Evolutionary conservation across 2,329 filamentous ascomycete species (phyloP).

Genomic region (Cercospora beticola): DNA sequence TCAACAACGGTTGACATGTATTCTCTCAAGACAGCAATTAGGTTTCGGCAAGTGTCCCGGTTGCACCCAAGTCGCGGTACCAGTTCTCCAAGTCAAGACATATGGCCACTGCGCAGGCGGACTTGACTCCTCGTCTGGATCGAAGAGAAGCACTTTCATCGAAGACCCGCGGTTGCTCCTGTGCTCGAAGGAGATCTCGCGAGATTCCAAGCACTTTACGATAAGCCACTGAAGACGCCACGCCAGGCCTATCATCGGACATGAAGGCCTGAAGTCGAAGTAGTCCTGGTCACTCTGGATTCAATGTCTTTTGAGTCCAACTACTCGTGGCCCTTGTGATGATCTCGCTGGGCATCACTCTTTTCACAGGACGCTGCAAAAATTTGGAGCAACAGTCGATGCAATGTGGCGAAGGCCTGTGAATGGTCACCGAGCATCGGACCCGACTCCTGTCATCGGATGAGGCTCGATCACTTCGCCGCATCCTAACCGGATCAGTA

Average conservation of each 20-base stretch:
- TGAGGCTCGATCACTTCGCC: slow-evolving; percentile 1
- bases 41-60: not conserved
- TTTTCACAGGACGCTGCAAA: too few relatives aligned
- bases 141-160: not conserved
- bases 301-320: too few relatives aligned
- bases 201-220: not conserved
- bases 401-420: too few relatives aligned
- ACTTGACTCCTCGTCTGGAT: not conserved
- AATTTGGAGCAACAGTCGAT: too few relatives aligned
- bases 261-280: too few relatives aligned
- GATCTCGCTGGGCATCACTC: too few relatives aligned
- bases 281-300: too few relatives aligned
- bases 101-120: not conserved
- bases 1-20: not conserved
- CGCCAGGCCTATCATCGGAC: too few relatives aligned
- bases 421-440: not conserved
- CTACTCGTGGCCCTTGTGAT: too few relatives aligned
- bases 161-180: too few relatives aligned
- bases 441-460: slow-evolving; percentile 9
- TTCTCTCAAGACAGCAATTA: not conserved
- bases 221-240: not conserved
- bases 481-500: not conserved
- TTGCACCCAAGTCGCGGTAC: not conserved
- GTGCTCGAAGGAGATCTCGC: not conserved
- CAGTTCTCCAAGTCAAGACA: not conserved